These are phyloP conservation scores for Lichtheimia ramosa DNA, from an alignment of 371 early-diverging fungal species.

Conservation along the genomic window DNA sequence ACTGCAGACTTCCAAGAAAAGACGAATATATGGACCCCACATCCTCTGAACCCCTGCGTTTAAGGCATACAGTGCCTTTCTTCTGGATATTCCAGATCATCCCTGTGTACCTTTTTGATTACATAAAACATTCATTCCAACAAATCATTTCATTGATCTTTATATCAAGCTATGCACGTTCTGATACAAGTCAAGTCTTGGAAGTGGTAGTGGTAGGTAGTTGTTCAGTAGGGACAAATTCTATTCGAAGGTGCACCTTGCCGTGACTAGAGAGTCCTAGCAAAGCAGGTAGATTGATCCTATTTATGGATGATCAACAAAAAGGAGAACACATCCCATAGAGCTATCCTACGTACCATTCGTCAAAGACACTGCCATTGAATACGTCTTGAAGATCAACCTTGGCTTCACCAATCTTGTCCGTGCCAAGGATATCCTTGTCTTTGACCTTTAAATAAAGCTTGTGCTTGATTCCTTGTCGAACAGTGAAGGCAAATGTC, in stretches of 20 bases:
- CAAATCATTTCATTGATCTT: no score
- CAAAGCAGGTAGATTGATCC: slow-evolving; percentile 35
- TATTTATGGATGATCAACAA: neutral
- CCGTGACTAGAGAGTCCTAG: slow-evolving; percentile 39
- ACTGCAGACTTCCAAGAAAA: no score
- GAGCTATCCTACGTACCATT: slow-evolving; percentile 14
- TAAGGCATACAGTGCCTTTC: no score
- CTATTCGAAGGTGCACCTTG: slow-evolving; percentile 30
- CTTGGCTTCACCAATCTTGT: slow-evolving; percentile 33
- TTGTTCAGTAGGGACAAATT: slow-evolving; percentile 18
- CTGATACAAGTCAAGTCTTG: no score
- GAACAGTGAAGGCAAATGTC: slow-evolving; percentile 41
- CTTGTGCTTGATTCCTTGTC: slow-evolving; percentile 30
- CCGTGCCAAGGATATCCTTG: slow-evolving; percentile 31
- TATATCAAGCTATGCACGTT: no score
- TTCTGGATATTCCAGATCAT: no score
- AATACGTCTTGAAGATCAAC: slow-evolving; percentile 31
- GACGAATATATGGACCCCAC: no score
- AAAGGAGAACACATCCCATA: neutral
- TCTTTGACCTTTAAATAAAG: slow-evolving; percentile 37
- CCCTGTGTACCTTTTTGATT: no score
- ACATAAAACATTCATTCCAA: no score
- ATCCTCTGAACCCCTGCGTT: no score
- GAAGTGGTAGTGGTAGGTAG: no score
- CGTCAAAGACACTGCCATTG: slow-evolving; percentile 26